phyloP scores from a whole-genome alignment of 2,329 filamentous ascomycete species.

The Arthrinium phaeospermum region DNA sequence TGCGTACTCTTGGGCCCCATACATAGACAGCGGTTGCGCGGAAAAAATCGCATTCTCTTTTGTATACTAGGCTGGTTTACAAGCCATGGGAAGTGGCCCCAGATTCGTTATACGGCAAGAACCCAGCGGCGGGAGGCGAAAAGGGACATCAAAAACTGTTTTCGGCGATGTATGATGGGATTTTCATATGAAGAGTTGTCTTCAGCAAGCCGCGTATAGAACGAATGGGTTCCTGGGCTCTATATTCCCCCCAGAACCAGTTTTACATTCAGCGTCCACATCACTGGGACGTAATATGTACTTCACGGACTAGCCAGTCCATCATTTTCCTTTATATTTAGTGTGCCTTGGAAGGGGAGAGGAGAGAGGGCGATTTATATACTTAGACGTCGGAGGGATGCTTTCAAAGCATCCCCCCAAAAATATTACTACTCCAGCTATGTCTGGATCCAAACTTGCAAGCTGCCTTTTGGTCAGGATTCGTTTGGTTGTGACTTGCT shows the following conservation, averaged over 20 bases:
- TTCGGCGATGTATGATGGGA: slow-evolving; percentile 11
- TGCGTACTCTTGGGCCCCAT: slow-evolving; percentile 5
- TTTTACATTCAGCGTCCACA: slow-evolving; percentile 5
- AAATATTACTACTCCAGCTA: slow-evolving; percentile 1
- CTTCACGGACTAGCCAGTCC: slow-evolving; percentile 8
- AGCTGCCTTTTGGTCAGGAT: not conserved
- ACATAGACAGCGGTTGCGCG: slow-evolving; percentile 17
- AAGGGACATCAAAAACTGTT: slow-evolving; percentile 10
- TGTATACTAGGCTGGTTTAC: not conserved
- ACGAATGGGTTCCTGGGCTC: not conserved
- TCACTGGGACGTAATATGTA: slow-evolving; percentile 11
- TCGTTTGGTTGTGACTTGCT: not conserved
- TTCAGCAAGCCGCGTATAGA: slow-evolving; percentile 16
- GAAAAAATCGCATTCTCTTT: slow-evolving; percentile 1
- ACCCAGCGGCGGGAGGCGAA: not conserved
- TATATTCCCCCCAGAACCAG: not conserved
- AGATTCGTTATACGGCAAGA: not conserved
- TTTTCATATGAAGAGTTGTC: not conserved
- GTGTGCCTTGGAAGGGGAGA: not conserved
- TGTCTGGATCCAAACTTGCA: not conserved
- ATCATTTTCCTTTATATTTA: not conserved
- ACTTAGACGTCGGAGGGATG: not conserved
- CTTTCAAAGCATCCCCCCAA: not conserved
- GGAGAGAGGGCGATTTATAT: slow-evolving; percentile 7
- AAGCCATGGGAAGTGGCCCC: not conserved